Base-by-base conservation (phyloP, 768 basidiomycete genomes). In the Hygrophorus pudorinus region DNA sequence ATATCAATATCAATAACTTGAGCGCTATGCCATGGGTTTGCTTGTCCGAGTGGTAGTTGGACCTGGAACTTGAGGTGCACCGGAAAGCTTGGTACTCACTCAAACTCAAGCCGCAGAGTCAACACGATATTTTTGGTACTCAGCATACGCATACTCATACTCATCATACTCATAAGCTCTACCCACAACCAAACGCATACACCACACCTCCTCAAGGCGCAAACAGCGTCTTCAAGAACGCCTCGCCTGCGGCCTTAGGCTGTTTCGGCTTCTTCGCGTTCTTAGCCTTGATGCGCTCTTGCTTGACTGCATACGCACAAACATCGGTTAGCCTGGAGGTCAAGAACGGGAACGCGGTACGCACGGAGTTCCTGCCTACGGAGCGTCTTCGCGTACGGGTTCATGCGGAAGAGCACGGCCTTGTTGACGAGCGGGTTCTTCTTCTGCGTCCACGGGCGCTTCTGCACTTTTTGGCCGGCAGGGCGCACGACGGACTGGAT, bases 351-450 rank as follows among this genome's bases (percentile, higher is more conserved):
- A 30, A 40, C 14, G 10, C 40, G 8, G 14, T 17, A 85, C 86
- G 47, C 62, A 90, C 86, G 75, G 53, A 94, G 66, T 62, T 94
- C 90, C 59, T 91, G 85, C 55, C 85, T 73, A 64, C 89, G 85
- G 58, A 92, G 66, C 36, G 85, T 85, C 79, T 94, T 94, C 57
- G 93, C 94, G 68, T 98, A 97, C 42, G 94, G 94, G 76, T 98
- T 98, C 69, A 98, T 78, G 58, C 92, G 85, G 89, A 92, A 93
- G 62, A 93, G 80, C 56, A 93, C 71, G 41, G 77, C 85, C 74
- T 86, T 92, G 82, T 96, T 96, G 68, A 78, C 65, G 57, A 96
- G 78, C 42, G 93, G 91, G 75, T 96, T 97, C 85, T 98, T 97
- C 86, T 92, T 92, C 73, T 97, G 93, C 51, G 91, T 88, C 88